Percentiles rank a stretch among this genome's conserved stretches.
Conservation (phyloP, 768 basidiomycete genomes). For the Lentinula raphanica region DNA sequence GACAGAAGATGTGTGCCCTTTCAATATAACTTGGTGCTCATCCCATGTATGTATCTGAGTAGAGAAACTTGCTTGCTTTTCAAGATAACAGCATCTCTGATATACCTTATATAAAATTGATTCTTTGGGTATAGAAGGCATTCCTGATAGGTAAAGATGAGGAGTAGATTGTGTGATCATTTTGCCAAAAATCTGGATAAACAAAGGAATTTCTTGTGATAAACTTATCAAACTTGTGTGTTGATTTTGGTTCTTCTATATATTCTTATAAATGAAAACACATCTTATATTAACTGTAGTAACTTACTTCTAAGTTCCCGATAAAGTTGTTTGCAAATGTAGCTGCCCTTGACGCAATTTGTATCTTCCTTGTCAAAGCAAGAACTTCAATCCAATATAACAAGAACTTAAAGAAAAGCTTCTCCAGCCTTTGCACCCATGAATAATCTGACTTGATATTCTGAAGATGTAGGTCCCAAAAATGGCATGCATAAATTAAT, state of each 20-base stretch:
- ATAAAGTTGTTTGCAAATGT: neutral
- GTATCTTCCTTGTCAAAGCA: neutral
- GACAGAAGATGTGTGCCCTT: neutral
- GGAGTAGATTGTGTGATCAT: constrained; percentile 11
- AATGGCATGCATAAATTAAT: neutral
- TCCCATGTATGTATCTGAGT: neutral
- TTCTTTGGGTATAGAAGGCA: constrained; percentile 16
- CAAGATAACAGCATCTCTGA: neutral
- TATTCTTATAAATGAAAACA: neutral
- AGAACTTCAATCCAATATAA: neutral
- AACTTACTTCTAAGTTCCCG: neutral
- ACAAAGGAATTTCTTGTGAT: neutral
- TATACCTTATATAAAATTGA: constrained; percentile 9
- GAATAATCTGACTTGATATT: no score
- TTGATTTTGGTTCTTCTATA: neutral
- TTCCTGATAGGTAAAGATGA: constrained; percentile 20
- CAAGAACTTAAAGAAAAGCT: neutral
- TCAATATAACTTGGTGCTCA: neutral
- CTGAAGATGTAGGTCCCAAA: neutral
- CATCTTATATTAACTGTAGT: neutral
- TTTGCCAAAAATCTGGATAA: neutral
- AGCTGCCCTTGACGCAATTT: neutral
- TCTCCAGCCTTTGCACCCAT: neutral
- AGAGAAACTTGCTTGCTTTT: neutral
- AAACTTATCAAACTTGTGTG: neutral